Evolutionary conservation across 2,329 filamentous ascomycete genomes (phyloP), one percentile per base, ranked within the genome.

Genomic region (Sclerotinia sclerotiorum): DNA sequence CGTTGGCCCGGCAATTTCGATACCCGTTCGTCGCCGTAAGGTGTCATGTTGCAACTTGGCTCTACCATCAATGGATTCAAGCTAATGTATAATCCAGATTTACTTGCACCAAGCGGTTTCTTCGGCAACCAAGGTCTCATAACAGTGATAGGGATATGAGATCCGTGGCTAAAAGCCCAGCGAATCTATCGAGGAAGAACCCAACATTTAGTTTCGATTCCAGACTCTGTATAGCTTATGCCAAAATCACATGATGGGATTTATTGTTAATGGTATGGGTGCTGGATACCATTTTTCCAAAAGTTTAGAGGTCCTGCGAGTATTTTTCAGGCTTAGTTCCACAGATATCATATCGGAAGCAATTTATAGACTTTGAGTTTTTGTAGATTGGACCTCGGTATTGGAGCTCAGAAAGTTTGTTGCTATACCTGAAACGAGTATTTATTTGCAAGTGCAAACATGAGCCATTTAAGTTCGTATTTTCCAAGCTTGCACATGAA

Each of bases 51-150:
- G 0, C 27, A 8, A 4, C 10, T 11, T 32, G 42, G 27, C 10
- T n/a, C 42, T 44, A 11, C 7, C 17, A 29, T 35, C 27, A 17
- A 17, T 21, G n/a, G 10, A 2, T 10, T 10, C 17, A 48, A 61
- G 27, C 0, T 10, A 76, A 84, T 82, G 17, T 87, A 85, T 4
- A 74, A 84, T 0, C 80, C 84, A 24, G 94, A 94, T 75, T 90
- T 91, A 0, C 90, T 92, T 74, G 76, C 82, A 3, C 84, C 87
- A 0, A 76, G 82, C 1, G 91, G 90, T 3, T 93, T 90, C 82
- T 84, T 87, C 52, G 90, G 91, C 2, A 88, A 86, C 17, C 95
- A 88, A 90, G 73, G 95, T 94, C 76, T 92, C 92, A 95, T 77
- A 91, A 95, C 91, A 0, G 80, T 84, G 1, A 84, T 80, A 24